Conservation (phyloP, 108 stramenopile species). For the Chaetoceros tenuissimus region DNA sequence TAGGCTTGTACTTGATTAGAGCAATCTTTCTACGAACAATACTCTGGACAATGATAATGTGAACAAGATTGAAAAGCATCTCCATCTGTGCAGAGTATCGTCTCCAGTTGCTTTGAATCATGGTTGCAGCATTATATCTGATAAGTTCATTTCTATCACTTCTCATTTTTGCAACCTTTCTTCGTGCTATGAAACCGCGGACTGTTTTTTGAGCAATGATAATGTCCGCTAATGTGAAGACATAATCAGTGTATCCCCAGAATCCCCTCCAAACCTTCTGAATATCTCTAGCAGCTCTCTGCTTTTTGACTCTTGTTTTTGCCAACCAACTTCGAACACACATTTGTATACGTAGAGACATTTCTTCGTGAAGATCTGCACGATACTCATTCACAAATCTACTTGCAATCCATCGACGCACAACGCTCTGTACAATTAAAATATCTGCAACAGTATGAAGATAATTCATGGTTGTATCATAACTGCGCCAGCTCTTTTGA, state of each 20-base stretch:
- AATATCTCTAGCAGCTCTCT: constrained; percentile 32
- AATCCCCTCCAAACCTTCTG: constrained; percentile 51
- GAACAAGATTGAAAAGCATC: constrained; percentile 44
- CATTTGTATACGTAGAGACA: neutral
- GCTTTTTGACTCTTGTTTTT: constrained; percentile 7
- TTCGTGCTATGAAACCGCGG: constrained; percentile 33
- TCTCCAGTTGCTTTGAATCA: constrained; percentile 41
- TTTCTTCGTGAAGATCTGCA: neutral
- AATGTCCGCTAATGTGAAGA: constrained; percentile 49
- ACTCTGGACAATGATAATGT: constrained; percentile 65
- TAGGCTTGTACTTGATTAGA: constrained; percentile 15
- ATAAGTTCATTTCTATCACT: constrained; percentile 4
- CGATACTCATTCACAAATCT: constrained; percentile 8
- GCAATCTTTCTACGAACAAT: constrained; percentile 42
- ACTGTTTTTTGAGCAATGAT: constrained; percentile 37
- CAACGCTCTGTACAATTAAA: constrained; percentile 59
- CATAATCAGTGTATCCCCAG: constrained; percentile 45
- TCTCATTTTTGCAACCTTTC: constrained; percentile 13
- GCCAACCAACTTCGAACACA: neutral
- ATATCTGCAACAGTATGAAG: constrained; percentile 59
- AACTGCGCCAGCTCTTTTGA: constrained; percentile 28
- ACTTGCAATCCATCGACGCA: constrained; percentile 36
- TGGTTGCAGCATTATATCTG: constrained; percentile 16
- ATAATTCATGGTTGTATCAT: constrained; percentile 65
- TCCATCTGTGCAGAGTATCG: constrained; percentile 35